These are phyloP conservation scores for Sonneratia alba DNA, from an alignment of 345 rosid genomes.

Conservation along the genomic window DNA sequence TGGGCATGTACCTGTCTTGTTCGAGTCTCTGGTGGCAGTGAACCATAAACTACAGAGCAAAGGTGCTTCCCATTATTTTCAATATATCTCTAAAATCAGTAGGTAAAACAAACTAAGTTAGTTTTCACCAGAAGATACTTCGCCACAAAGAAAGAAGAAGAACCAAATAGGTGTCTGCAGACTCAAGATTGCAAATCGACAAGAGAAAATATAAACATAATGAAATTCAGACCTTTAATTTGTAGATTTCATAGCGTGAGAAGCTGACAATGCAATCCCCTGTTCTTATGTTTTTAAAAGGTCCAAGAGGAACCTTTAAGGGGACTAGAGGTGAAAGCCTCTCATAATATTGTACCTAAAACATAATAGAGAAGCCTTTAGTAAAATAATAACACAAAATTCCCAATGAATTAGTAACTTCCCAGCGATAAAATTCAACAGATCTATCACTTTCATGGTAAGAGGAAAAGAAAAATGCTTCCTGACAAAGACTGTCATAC, in stretches of 20 bases:
- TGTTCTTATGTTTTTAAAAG: conserved; percentile 48
- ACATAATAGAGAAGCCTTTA: conserved; percentile 7
- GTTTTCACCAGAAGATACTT: not conserved
- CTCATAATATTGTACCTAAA: conserved; percentile 59
- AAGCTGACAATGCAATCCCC: conserved; percentile 87
- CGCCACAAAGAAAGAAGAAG: not conserved
- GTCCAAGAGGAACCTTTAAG: conserved; percentile 45
- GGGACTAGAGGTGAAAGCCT: conserved; percentile 83
- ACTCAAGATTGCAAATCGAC: not conserved
- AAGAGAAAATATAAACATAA: conserved; percentile 2
- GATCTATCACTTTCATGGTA: not conserved
- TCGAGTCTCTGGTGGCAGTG: conserved; percentile 87
- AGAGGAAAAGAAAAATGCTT: not conserved
- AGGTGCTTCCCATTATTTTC: conserved; percentile 59
- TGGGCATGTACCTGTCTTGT: conserved; percentile 67
- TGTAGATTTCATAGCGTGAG: conserved; percentile 63
- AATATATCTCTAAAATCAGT: conserved; percentile 41
- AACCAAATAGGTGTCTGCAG: not conserved
- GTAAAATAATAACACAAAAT: not conserved
- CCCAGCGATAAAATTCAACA: not conserved
- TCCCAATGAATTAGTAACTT: not conserved
- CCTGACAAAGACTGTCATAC: conserved; percentile 23
- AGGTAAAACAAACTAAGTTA: not conserved
- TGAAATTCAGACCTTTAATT: conserved; percentile 45
- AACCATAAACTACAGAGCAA: conserved; percentile 94